Conservation (phyloP, 768 basidiomycete genomes). For the Sporobolomyces roseus region DNA sequence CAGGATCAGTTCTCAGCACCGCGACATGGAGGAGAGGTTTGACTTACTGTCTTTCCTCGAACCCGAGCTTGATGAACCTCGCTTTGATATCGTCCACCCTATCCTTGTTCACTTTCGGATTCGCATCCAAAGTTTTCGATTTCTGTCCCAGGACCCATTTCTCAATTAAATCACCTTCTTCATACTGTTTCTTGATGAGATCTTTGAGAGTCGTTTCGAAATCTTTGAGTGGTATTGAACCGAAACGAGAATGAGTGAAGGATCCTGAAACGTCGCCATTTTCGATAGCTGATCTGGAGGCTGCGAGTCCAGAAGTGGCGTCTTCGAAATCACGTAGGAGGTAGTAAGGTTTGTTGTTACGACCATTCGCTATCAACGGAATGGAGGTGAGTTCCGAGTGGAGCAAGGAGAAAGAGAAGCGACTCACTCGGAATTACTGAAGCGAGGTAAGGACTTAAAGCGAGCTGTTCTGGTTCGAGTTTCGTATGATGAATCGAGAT, state of each 20-base stretch:
- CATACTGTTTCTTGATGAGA: neutral
- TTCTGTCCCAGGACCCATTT: neutral
- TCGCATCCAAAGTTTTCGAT: neutral
- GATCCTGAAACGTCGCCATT: neutral
- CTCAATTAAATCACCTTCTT: neutral
- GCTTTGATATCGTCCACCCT: neutral
- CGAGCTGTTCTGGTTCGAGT: neutral
- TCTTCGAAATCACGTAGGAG: neutral
- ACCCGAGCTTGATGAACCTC: neutral
- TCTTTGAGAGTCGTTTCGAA: neutral
- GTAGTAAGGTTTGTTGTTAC: neutral
- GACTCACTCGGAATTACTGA: neutral
- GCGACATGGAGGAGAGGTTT: too few relatives aligned
- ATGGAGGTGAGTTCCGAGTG: neutral
- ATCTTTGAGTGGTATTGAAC: neutral
- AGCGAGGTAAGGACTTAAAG: neutral
- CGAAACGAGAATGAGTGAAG: neutral
- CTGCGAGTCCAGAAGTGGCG: neutral
- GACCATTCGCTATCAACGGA: neutral
- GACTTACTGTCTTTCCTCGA: slow-evolving; percentile 6
- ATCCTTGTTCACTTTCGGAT: neutral
- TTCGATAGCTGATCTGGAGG: neutral
- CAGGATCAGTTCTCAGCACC: too few relatives aligned
- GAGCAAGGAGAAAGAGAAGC: neutral
- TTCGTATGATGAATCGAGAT: neutral